A percentile compares a stretch with the other conserved stretches of the same genome.
These are phyloP conservation scores for Fusarium chaquense DNA, from an alignment of 2,329 filamentous ascomycete species.

Conservation along the genomic window DNA sequence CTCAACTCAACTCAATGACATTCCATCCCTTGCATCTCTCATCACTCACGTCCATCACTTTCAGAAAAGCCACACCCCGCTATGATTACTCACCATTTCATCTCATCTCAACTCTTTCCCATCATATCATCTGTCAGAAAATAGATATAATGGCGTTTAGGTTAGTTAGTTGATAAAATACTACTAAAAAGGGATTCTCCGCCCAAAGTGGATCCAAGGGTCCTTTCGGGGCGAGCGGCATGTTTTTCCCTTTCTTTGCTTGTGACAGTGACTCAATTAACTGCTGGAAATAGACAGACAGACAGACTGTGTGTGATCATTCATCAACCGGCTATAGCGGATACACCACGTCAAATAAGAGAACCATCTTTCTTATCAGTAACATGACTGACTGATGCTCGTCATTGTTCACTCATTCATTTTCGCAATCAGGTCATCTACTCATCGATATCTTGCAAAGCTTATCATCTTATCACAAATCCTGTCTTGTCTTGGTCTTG, in stretches of 20 bases:
- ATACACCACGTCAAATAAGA: background rate
- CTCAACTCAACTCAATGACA: too few species aligned
- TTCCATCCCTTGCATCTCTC: too few species aligned
- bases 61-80: background rate
- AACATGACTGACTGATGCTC: background rate
- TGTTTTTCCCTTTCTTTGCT: background rate
- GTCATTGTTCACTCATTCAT: slow-evolving; percentile 18
- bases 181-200: background rate
- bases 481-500: background rate
- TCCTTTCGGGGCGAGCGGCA: slow-evolving; percentile 1
- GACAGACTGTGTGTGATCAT: background rate
- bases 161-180: background rate
- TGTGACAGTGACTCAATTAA: slow-evolving; percentile 1
- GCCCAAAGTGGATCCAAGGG: background rate
- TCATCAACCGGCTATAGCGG: background rate
- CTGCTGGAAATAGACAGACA: too few species aligned
- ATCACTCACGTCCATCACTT: background rate
- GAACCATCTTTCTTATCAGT: background rate
- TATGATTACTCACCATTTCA: background rate
- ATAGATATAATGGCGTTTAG: background rate
- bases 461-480: slow-evolving; percentile 18
- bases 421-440: background rate
- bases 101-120: background rate
- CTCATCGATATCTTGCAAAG: slow-evolving; percentile 8
- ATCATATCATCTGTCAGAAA: background rate